These are phyloP conservation scores for Xylaria scruposa DNA, from an alignment of 495 filamentous ascomycete species.

Conservation along the genomic window DNA sequence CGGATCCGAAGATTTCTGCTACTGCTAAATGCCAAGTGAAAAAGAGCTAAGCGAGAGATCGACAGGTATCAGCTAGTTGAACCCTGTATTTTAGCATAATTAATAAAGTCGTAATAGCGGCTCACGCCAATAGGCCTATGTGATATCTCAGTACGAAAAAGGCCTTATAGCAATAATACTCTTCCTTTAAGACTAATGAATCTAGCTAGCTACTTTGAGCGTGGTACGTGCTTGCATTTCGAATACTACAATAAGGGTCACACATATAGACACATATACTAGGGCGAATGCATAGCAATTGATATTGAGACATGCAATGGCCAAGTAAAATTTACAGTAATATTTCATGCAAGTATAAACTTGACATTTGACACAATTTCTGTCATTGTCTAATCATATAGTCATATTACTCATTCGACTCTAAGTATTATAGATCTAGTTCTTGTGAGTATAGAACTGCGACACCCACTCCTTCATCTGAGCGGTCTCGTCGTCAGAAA, in stretches of 20 bases:
- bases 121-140: too few relatives aligned
- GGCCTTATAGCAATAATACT: background rate
- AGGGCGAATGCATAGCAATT: background rate
- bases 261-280: too few relatives aligned
- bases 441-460: constrained; percentile 49
- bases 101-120: too few relatives aligned
- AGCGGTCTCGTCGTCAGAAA: constrained; percentile 42
- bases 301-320: background rate
- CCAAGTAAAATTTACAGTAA: background rate
- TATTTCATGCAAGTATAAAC: background rate
- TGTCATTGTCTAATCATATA: background rate
- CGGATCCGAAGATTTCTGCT: constrained; percentile 36
- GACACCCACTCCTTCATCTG: constrained; percentile 50
- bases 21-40: constrained; percentile 36
- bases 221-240: background rate
- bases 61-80: background rate
- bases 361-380: background rate
- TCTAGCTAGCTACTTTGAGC: background rate
- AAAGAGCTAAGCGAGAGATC: background rate
- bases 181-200: background rate
- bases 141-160: background rate
- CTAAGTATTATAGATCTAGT: constrained; percentile 19
- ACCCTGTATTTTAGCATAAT: constrained; percentile 4
- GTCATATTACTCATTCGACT: background rate
- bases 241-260: too few relatives aligned